Evolutionary conservation across 2,329 filamentous ascomycete genomes (phyloP).

Genomic region (Knufia fluminis): DNA sequence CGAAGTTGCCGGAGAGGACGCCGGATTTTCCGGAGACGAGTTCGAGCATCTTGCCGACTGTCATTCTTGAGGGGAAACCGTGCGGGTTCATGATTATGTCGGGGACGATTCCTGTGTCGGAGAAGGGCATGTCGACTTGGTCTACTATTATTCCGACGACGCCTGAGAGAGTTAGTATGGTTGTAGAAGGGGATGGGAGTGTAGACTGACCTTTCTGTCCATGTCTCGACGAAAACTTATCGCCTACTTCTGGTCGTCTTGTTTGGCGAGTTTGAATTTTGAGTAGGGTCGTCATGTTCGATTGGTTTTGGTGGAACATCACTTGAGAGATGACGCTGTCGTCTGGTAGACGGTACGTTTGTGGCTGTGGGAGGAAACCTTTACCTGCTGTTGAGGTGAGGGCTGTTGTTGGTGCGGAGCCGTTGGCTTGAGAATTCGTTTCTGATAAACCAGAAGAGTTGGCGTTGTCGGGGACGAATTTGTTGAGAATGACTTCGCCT

Average conservation of each 20-base stretch:
- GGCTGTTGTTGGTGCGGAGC: constrained; percentile 8
- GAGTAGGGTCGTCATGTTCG: constrained; percentile 75
- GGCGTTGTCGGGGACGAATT: constrained; percentile 73
- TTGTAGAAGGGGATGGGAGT: too few species aligned
- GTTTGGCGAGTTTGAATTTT: constrained; percentile 97
- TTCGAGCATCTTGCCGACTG: constrained; percentile 94
- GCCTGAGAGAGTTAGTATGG: too few species aligned
- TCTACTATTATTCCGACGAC: constrained; percentile 94
- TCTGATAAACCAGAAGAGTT: constrained; percentile 60
- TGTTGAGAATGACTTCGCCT: constrained; percentile 84
- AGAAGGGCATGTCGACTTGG: constrained; percentile 95
- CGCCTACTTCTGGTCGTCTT: constrained; percentile 82
- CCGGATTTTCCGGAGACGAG: constrained; percentile 90
- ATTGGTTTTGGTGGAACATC: constrained; percentile 72
- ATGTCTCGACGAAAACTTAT: constrained; percentile 98
- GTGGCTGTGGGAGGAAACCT: constrained; percentile 31
- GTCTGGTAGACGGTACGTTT: constrained; percentile 73
- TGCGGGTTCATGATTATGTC: constrained; percentile 99
- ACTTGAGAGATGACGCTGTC: constrained; percentile 92
- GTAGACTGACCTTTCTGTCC: constrained; percentile 97
- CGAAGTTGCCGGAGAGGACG: constrained; percentile 70
- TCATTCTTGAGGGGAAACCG: constrained; percentile 99
- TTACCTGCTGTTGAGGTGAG: constrained; percentile 23
- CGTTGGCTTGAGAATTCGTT: constrained; percentile 45
- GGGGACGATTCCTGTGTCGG: constrained; percentile 78